A percentile compares a stretch with the other conserved stretches of the same genome.
phyloP scores from a whole-genome alignment of 2,329 filamentous ascomycete species.

The Aspergillus glaucus region DNA sequence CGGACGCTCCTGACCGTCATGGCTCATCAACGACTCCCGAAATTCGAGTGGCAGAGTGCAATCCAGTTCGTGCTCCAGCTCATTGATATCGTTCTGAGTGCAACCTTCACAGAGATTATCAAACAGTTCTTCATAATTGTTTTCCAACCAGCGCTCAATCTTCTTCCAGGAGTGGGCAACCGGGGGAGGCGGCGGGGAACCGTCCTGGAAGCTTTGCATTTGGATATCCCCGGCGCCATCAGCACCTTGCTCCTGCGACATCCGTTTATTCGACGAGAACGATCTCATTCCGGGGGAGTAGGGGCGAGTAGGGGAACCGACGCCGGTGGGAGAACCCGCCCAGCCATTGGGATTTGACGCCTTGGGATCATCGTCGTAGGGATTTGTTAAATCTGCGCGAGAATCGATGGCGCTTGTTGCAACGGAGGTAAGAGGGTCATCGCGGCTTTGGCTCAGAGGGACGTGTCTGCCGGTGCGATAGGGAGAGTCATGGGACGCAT shows the following conservation, averaged over 20 bases:
- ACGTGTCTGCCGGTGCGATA: conserved; percentile 88
- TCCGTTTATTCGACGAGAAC: conserved; percentile 58
- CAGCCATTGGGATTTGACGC: too few species aligned
- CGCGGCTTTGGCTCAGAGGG: conserved; percentile 73
- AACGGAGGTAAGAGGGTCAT: conserved; percentile 77
- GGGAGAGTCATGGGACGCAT: conserved; percentile 88
- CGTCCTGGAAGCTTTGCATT: conserved; percentile 93
- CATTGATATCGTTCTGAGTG: conserved; percentile 91
- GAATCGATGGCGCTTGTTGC: conserved; percentile 82
- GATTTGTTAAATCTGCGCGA: conserved; percentile 70
- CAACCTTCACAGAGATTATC: conserved; percentile 91
- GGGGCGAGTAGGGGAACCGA: conserved; percentile 58
- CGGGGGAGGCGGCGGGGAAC: conserved; percentile 81
- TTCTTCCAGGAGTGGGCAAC: conserved; percentile 85
- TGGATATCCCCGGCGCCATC: conserved; percentile 80
- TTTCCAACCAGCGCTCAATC: conserved; percentile 90
- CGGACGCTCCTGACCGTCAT: conserved; percentile 95
- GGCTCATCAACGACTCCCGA: conserved; percentile 79
- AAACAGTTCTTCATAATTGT: conserved; percentile 88
- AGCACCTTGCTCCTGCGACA: conserved; percentile 55
- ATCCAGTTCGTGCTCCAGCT: conserved; percentile 91
- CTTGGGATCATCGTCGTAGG: conserved; percentile 68
- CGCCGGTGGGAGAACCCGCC: conserved; percentile 46
- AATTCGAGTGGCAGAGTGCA: conserved; percentile 90
- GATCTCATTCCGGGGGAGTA: conserved; percentile 90